Evolutionary conservation across 768 basidiomycete genomes (phyloP).

Genomic region (Tylopilus sp.): DNA sequence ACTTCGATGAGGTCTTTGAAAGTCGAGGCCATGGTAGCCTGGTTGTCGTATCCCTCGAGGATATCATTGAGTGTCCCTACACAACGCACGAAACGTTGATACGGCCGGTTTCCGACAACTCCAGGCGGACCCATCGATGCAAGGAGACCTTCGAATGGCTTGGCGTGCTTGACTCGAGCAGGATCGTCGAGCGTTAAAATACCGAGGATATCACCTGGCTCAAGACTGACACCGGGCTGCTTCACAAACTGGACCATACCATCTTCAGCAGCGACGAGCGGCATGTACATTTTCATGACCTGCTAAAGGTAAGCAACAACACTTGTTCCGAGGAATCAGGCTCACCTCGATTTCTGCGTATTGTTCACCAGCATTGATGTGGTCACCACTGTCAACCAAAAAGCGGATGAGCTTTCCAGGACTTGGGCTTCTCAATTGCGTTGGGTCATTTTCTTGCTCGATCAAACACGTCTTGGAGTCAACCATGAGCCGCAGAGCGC

Average conservation of each 20-base stretch:
- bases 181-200: conserved; percentile 96
- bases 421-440: conserved; percentile 91
- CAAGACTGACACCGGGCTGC: conserved; percentile 95
- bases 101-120: conserved; percentile 83
- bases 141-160: conserved; percentile 94
- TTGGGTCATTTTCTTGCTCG: conserved; percentile 99
- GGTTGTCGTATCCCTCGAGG: conserved; percentile 95
- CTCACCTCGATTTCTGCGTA: conserved; percentile 97
- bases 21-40: conserved; percentile 81
- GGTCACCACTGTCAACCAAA: conserved; percentile 95
- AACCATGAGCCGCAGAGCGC: conserved; percentile 86
- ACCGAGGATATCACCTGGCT: conserved; percentile 96
- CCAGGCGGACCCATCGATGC: conserved; percentile 83
- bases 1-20: conserved; percentile 84
- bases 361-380: conserved; percentile 92
- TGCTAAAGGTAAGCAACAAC: conserved; percentile 23
- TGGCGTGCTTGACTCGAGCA: conserved; percentile 93
- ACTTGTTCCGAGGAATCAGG: not conserved
- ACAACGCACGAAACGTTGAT: conserved; percentile 79
- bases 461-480: conserved; percentile 98
- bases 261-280: conserved; percentile 89
- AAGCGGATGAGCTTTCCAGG: conserved; percentile 95
- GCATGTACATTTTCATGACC: conserved; percentile 99
- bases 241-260: conserved; percentile 95
- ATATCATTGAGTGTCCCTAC: conserved; percentile 82